Conservation (phyloP, 1,284 basidiomycete species). For the Laetiporus sulphureus region DNA sequence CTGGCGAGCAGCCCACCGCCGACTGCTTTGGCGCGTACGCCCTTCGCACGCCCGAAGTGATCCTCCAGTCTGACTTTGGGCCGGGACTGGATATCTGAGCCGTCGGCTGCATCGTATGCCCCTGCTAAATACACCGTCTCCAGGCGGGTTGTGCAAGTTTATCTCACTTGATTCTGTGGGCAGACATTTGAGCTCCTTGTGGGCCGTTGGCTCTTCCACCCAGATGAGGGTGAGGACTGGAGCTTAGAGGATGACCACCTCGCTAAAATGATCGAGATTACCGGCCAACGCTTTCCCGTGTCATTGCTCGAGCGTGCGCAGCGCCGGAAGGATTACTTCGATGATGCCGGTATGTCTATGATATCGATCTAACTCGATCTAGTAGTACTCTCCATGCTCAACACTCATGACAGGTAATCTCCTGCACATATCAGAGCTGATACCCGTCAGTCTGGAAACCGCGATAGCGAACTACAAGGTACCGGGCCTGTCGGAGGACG, state of each 20-base stretch:
- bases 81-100: slow-evolving; percentile 17
- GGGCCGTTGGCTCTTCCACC: slow-evolving; percentile 16
- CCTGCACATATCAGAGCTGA: slow-evolving; percentile 6
- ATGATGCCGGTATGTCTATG: slow-evolving; percentile 10
- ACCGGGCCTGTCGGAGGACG: slow-evolving; percentile 8
- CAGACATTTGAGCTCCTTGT: slow-evolving; percentile 17
- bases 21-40: slow-evolving; percentile 9
- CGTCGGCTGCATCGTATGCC: slow-evolving; percentile 15
- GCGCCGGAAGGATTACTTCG: slow-evolving; percentile 9
- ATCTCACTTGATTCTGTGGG: neutral
- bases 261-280: slow-evolving; percentile 18
- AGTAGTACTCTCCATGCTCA: neutral
- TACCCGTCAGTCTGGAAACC: slow-evolving; percentile 6
- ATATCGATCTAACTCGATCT: neutral
- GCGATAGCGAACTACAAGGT: slow-evolving; percentile 10
- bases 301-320: slow-evolving; percentile 9
- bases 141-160: too few species aligned
- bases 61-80: slow-evolving; percentile 13
- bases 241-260: slow-evolving; percentile 14
- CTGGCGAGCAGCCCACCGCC: slow-evolving; percentile 12
- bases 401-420: slow-evolving; percentile 8
- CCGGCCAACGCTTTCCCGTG: slow-evolving; percentile 9
- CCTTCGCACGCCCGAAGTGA: slow-evolving; percentile 14
- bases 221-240: slow-evolving; percentile 13
- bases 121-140: neutral